Percentiles rank a stretch among this genome's conserved stretches.
These are phyloP conservation scores for Colletotrichum noveboracense DNA, from an alignment of 2,329 filamentous ascomycete species.

Conservation along the genomic window DNA sequence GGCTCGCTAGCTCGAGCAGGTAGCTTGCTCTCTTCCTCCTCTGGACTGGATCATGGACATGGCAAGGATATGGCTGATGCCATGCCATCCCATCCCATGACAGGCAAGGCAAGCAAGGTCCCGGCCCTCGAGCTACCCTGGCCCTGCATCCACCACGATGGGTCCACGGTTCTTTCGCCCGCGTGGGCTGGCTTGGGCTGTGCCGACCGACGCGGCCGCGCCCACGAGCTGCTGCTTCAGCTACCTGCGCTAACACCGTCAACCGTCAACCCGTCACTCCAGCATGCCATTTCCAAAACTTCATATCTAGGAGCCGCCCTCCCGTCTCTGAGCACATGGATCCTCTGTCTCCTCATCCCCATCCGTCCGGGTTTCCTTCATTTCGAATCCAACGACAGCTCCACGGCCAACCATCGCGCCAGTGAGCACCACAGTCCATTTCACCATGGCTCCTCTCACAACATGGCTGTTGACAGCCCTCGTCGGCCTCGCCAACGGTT, in stretches of 20 bases:
- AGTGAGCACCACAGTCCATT: background rate
- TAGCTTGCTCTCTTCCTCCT: background rate
- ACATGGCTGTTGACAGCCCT: constrained; percentile 30
- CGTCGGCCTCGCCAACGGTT: constrained; percentile 30
- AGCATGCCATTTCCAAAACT: background rate
- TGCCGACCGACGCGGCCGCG: constrained; percentile 3
- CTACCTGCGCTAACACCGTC: background rate
- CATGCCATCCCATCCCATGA: background rate
- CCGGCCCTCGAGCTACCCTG: background rate
- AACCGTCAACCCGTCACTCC: background rate
- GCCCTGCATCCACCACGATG: background rate
- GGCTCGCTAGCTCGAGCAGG: background rate
- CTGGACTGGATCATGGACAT: background rate
- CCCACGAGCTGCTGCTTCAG: background rate
- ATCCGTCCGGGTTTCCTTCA: constrained; percentile 12
- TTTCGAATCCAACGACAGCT: background rate
- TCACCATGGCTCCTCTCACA: constrained; percentile 13
- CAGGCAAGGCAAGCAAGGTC: background rate
- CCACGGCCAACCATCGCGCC: background rate
- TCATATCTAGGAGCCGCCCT: constrained; percentile 13
- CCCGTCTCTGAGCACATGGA: background rate
- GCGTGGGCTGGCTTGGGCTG: constrained; percentile 2
- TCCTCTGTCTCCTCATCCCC: background rate
- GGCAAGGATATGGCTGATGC: constrained; percentile 1
- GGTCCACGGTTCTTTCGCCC: background rate